Conservation (phyloP, 805 yeast species). For the Kodamaea sagamina region DNA sequence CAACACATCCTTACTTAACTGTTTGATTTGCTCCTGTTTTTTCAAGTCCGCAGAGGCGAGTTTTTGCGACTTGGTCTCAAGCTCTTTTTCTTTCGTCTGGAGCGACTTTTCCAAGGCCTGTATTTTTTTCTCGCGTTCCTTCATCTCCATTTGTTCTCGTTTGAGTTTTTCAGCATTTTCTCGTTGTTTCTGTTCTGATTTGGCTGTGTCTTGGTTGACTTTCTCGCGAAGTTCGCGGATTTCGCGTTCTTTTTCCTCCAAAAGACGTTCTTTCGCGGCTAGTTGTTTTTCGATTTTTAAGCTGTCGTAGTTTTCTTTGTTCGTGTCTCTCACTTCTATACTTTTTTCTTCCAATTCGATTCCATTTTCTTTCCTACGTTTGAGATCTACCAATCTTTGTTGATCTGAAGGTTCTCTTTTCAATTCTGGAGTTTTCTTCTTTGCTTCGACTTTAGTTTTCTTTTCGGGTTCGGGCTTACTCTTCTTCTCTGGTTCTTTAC, state of each 20-base stretch:
- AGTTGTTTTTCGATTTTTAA: slow-evolving; percentile 10
- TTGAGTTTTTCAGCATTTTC: slow-evolving; percentile 3
- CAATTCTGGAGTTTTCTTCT: slow-evolving; percentile 8
- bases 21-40: slow-evolving; percentile 21
- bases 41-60: slow-evolving; percentile 7
- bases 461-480: no score
- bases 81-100: slow-evolving; percentile 12
- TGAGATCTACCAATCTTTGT: neutral
- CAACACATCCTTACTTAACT: slow-evolving; percentile 23
- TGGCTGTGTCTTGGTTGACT: neutral
- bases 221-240: slow-evolving; percentile 5
- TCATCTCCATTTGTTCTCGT: slow-evolving; percentile 8
- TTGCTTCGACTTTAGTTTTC: slow-evolving; percentile 7
- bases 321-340: slow-evolving; percentile 8
- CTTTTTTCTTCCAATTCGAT: slow-evolving; percentile 8
- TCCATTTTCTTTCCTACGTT: slow-evolving; percentile 4
- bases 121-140: slow-evolving; percentile 11
- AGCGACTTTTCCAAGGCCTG: slow-evolving; percentile 12
- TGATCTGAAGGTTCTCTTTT: slow-evolving; percentile 6
- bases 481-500: no score
- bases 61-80: slow-evolving; percentile 11
- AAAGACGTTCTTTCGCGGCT: slow-evolving; percentile 6
- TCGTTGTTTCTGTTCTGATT: slow-evolving; percentile 6
- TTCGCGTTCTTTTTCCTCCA: slow-evolving; percentile 12
- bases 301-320: no score